phyloP scores from a whole-genome alignment of 345 rosid species.

The Eucalyptus regnans region DNA sequence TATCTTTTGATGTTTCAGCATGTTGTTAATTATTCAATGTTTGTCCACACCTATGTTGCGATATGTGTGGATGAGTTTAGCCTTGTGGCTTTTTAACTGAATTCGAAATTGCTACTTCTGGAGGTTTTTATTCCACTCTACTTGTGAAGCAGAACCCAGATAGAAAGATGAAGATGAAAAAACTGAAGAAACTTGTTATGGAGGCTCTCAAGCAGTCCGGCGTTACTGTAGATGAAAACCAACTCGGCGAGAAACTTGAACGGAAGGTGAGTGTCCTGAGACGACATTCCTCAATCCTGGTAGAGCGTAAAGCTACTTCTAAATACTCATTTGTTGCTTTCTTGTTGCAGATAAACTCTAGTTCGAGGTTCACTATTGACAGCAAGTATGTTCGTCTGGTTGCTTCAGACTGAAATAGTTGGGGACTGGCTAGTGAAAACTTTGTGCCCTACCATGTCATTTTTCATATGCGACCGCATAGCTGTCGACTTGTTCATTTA shows the following conservation, averaged over 20 bases:
- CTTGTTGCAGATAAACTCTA: slow-evolving; percentile 45
- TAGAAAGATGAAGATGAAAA: slow-evolving; percentile 58
- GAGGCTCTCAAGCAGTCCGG: slow-evolving; percentile 44
- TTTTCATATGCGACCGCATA: background rate
- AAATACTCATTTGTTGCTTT: background rate
- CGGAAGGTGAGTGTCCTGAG: slow-evolving; percentile 40
- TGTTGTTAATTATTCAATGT: background rate
- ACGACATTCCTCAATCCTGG: background rate
- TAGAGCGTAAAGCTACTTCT: background rate
- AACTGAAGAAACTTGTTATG: slow-evolving; percentile 47
- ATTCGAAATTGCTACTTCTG: background rate
- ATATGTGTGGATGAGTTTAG: background rate
- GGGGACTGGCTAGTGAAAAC: background rate
- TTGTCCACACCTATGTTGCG: background rate
- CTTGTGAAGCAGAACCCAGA: slow-evolving; percentile 34
- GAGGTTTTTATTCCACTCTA: background rate
- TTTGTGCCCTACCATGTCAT: background rate
- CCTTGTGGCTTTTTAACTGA: background rate
- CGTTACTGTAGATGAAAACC: slow-evolving; percentile 17
- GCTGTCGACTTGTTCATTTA: background rate
- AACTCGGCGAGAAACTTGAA: slow-evolving; percentile 26
- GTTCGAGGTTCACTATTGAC: slow-evolving; percentile 46
- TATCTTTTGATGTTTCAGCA: background rate
- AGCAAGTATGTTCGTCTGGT: slow-evolving; percentile 48
- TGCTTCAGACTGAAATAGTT: slow-evolving; percentile 18